phyloP scores from a whole-genome alignment of 768 basidiomycete species.

The Xerocomus potaroensis region DNA sequence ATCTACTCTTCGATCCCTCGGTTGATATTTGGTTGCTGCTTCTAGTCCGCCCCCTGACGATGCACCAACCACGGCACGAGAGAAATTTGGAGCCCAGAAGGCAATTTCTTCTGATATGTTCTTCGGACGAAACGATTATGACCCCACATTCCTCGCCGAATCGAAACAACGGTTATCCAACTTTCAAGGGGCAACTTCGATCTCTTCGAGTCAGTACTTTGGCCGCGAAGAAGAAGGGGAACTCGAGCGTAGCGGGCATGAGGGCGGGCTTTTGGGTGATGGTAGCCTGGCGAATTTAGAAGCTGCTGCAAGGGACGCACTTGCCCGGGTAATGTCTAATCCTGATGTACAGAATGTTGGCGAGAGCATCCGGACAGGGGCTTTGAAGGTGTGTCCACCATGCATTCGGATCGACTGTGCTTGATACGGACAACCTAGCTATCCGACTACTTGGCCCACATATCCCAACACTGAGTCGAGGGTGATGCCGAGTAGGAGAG shows the following conservation, averaged over 20 bases:
- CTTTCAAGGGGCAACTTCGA: slow-evolving; percentile 90
- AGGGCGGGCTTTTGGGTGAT: slow-evolving; percentile 52
- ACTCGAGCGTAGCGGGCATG: slow-evolving; percentile 39
- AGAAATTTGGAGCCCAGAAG: slow-evolving; percentile 90
- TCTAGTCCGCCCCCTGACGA: slow-evolving; percentile 42
- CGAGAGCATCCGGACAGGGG: slow-evolving; percentile 74
- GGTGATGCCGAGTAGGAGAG: slow-evolving; percentile 3
- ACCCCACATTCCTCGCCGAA: slow-evolving; percentile 63
- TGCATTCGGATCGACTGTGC: not conserved
- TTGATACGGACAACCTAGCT: slow-evolving; percentile 34
- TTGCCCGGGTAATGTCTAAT: slow-evolving; percentile 70
- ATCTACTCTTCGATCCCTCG: not conserved
- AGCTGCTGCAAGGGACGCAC: slow-evolving; percentile 68
- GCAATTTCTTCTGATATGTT: slow-evolving; percentile 98
- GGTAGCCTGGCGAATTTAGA: slow-evolving; percentile 53
- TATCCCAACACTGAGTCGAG: slow-evolving; percentile 43
- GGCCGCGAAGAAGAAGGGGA: slow-evolving; percentile 81
- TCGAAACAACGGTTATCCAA: slow-evolving; percentile 76
- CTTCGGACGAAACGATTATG: slow-evolving; percentile 88
- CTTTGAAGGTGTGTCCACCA: slow-evolving; percentile 62
- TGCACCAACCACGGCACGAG: slow-evolving; percentile 74
- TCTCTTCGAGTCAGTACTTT: slow-evolving; percentile 96
- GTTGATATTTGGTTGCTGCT: not conserved
- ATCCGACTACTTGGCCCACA: slow-evolving; percentile 66
- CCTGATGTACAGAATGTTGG: slow-evolving; percentile 85